Evolutionary conservation across 768 basidiomycete genomes (phyloP), one percentile per base, ranked within the genome.

Genomic region (Calocera cornea): DNA sequence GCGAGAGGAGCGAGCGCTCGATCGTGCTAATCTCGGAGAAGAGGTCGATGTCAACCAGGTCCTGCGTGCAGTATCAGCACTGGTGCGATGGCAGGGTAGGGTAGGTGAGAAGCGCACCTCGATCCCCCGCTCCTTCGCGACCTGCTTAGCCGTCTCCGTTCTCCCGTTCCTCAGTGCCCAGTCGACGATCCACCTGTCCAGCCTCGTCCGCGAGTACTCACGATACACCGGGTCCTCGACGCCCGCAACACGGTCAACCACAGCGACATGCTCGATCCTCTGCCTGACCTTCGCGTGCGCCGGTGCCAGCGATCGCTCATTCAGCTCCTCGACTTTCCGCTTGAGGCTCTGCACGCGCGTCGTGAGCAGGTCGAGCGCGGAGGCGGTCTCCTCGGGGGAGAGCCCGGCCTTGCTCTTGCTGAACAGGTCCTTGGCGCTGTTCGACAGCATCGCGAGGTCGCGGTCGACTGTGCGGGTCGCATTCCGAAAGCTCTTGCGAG

Each of bases 161-260:
- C 87, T 87, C 34, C 89, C 92, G 40, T 81, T 84, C 66, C 95
- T 81, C 54, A 98, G 79, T 38, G 88, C 84, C 89, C 95, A 95
- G 74, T 99, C 97, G 1, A 95, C 88, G 36, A 97, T 80, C 87
- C 92, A 95, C 69, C 94, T 80, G 73, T 93, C 88, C 14, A 97
- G 78, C 64, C 92, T 80, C 49, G 81, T 86, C 72, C 90, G 87
- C 8, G 88, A 85, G 91, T 91, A 95, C 34, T 85, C 81, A 24
- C 81, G 79, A 76, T 86, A 89, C 64, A 87, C 86, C 2, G 83
- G 79, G 64, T 81, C 80, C 64, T 76, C 82, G 2, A 83, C 74
- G 67, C 75, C 78, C 66, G 83, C 80, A 67, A 88, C 73, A 31
- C 78, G 78, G 73, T 92, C 88, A 1, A 91, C 75, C 12, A 78